Evolutionary conservation across 805 yeast genomes (phyloP), one percentile per base, ranked within the genome.

Genomic region (Tetrapisispora namnaoensis): DNA sequence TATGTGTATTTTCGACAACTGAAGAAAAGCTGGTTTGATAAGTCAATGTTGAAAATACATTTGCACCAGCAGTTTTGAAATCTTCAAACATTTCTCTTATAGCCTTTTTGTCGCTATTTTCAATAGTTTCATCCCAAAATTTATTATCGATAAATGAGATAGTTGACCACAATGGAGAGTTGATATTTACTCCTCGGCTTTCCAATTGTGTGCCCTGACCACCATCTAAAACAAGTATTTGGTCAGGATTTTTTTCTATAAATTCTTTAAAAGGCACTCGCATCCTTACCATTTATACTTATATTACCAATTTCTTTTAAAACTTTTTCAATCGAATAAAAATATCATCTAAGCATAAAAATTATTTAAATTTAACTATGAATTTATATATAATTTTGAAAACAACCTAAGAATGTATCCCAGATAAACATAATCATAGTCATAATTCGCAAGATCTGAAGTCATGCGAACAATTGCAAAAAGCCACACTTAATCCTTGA

Each of bases 171-270:
- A 83, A 67, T 10, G 71, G 70, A 38, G 75, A 72, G 41, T 70
- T 69, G 16, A 75, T 72, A 37, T 64, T 56, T 18, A 73, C 67
- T 11, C 78, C 75, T 38, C 73, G 60, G 40, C 68, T 65, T 56
- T 80, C 86, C 13, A 82, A 64, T 54, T 76, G 79, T 0, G 85
- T 80, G 0, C 87, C 88, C 40, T 80, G 70, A 0, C 81, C 87
- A 6, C 89, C 88, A 62, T 82, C 86, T 14, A 73, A 42, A 1
- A 61, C 56, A n/a, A 61, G 45, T 16, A 58, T 49, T n/a, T 45
- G 50, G 22, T 49, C 28, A n/a, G 58, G 55, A 42, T 55, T 37
- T 18, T 51, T 44, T 16, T 42, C 20, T 5, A 53, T n/a, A 17
- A 36, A 49, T 40, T 49, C 24, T 37, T 41, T 34, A 28, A 53